Evolutionary conservation across 345 rosid species (phyloP).

Genomic region (Schrenkiella parvula): DNA sequence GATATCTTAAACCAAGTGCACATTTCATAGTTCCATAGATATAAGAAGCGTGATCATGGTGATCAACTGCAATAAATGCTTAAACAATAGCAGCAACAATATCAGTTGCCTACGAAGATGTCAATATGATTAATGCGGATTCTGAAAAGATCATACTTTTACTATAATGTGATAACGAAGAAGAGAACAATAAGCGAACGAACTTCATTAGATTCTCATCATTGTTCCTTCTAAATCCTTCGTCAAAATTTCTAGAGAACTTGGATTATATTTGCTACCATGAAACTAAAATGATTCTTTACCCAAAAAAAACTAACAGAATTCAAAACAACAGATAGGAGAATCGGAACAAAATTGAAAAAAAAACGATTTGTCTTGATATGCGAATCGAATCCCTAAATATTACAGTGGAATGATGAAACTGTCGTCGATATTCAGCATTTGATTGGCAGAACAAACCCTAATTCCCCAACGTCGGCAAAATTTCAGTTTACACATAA

Average conservation of each 20-base stretch:
- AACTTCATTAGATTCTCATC: neutral
- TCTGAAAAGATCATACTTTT: neutral
- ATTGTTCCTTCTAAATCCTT: neutral
- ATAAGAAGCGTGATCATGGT: neutral
- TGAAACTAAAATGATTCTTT: neutral
- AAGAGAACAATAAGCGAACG: neutral
- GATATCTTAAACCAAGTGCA: neutral
- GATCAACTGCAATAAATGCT: neutral
- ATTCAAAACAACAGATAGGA: neutral
- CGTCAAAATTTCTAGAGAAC: neutral
- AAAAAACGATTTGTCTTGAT: neutral
- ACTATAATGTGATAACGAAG: neutral
- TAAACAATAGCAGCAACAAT: neutral
- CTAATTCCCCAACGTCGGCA: conserved; percentile 1
- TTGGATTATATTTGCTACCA: neutral
- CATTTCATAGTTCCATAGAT: neutral
- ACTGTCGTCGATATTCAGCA: neutral
- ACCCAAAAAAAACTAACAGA: neutral
- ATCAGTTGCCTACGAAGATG: neutral
- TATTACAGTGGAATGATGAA: neutral
- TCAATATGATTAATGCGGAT: neutral
- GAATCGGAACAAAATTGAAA: neutral
- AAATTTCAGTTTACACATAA: neutral
- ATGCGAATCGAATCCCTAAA: neutral
- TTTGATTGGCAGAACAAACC: neutral